Base-by-base conservation (phyloP, 225 moss, liverwort and hornwort species). In the Antitrichia curtipendula region DNA sequence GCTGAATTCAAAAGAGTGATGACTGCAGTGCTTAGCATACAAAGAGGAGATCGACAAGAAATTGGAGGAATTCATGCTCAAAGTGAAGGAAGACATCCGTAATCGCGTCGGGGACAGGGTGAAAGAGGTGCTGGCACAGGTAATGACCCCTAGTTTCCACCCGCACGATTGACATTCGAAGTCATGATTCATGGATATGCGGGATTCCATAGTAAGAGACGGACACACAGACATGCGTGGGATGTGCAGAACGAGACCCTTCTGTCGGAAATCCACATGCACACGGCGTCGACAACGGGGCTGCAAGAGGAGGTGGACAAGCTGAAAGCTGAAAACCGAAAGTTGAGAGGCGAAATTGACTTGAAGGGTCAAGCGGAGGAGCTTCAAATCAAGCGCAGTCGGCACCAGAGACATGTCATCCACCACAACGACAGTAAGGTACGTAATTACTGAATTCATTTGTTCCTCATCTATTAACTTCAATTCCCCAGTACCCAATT, bases 161-260 rank as follows among this genome's bases (percentile, higher is more conserved):
- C 31, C 64, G 74, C n/a, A 29, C 59, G 8, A 81, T 75, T 41
- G 36, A 83, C 41, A 63, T 73, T 75, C n/a, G 9, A 34, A 82
- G 41, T 84, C 25, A 45, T 64, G 38, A 40, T 68, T n/a, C 50
- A 76, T 64, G 47, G 38, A 73, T 45, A 10, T 75, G 56, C 4
- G 22, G 22, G 52, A 66, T 24, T 15, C 49, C 52, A 8, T 23
- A 52, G 41, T 52, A 78, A 50, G 41, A 45, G 59, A 61, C 23
- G 8, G 45, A 21, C 22, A 32, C n/a, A 66, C 50, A 19, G 36
- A 25, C 53, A 43, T 57, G 24, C 65, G 36, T 47, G 68, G 60
- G 52, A 76, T 86, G 73, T 90, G 56, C 85, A 96, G 94, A 96
- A 94, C 91, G 91, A 94, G 61, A 86, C 90, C 45, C 95, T 96